phyloP scores from a whole-genome alignment of 1,284 basidiomycete genomes.

The Polyporus tsugae region DNA sequence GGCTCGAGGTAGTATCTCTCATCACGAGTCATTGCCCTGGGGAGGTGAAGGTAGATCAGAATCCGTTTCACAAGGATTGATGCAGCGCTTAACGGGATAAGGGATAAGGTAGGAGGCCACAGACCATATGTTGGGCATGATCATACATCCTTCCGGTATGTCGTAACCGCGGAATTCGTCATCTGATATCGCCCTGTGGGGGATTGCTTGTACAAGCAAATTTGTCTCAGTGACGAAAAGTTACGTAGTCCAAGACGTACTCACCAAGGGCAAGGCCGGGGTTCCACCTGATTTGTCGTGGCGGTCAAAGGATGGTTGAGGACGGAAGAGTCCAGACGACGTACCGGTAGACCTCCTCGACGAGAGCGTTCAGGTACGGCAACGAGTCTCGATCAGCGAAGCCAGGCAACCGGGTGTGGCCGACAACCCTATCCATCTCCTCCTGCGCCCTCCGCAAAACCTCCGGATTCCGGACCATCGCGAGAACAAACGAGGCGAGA shows the following conservation, averaged over 20 bases:
- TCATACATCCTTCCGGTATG: conserved; percentile 54
- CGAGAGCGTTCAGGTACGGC: conserved; percentile 51
- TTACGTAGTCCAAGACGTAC: not conserved
- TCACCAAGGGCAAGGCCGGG: conserved; percentile 25
- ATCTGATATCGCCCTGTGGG: conserved; percentile 46
- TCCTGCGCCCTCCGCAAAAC: conserved; percentile 25
- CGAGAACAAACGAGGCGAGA: conserved; percentile 24
- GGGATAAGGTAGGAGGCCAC: not conserved
- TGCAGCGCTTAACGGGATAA: not conserved
- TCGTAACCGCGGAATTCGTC: conserved; percentile 55
- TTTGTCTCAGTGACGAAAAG: not conserved
- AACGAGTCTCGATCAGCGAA: conserved; percentile 29
- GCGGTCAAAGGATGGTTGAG: too few species aligned
- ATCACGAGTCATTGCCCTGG: conserved; percentile 41
- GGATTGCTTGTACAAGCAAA: conserved; percentile 16
- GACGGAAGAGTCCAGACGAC: not conserved
- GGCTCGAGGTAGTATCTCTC: conserved; percentile 33
- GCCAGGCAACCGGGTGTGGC: conserved; percentile 28
- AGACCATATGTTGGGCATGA: conserved; percentile 58
- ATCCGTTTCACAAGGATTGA: not conserved
- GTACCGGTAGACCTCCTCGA: conserved; percentile 57
- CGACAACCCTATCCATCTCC: conserved; percentile 31
- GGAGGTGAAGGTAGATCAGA: too few species aligned
- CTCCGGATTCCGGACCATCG: conserved; percentile 29
- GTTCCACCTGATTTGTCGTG: conserved; percentile 21